A percentile compares a stretch with the other conserved stretches of the same genome.
Conservation (phyloP, 768 basidiomycete genomes). For the Trametopsis cervina region DNA sequence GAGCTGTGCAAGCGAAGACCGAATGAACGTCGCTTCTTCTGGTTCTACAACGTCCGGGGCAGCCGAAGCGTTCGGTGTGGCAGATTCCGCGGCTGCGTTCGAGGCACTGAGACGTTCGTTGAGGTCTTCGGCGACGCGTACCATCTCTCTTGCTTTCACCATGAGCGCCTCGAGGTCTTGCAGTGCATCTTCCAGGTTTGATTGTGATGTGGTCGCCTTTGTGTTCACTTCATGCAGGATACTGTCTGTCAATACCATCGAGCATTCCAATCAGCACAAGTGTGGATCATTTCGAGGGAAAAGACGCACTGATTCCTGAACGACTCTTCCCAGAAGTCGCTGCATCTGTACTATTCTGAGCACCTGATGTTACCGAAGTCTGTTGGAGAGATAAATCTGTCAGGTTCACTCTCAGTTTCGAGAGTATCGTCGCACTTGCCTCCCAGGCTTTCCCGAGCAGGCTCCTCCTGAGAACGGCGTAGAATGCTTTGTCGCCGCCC, state of each 20-base stretch:
- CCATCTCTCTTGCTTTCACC: constrained; percentile 91
- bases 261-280: neutral
- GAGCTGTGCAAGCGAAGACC: constrained; percentile 82
- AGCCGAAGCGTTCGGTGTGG: constrained; percentile 16
- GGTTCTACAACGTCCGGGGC: constrained; percentile 41
- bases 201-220: constrained; percentile 54
- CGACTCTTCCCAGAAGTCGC: constrained; percentile 17
- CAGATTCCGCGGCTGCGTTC: constrained; percentile 15
- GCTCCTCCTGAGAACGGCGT: constrained; percentile 65
- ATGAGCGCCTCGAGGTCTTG: constrained; percentile 86
- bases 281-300: no score
- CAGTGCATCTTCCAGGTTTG: constrained; percentile 68
- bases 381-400: no score
- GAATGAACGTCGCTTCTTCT: constrained; percentile 82
- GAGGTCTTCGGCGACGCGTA: constrained; percentile 79
- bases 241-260: constrained; percentile 52
- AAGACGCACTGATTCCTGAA: constrained; percentile 45
- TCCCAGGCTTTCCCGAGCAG: constrained; percentile 75
- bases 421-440: no score
- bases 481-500: constrained; percentile 83
- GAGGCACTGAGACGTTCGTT: constrained; percentile 69
- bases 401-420: no score
- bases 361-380: no score
- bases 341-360: neutral
- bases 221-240: constrained; percentile 73